Conservation (phyloP, 345 rosid genomes). For the Cardiospermum halicacabum region DNA sequence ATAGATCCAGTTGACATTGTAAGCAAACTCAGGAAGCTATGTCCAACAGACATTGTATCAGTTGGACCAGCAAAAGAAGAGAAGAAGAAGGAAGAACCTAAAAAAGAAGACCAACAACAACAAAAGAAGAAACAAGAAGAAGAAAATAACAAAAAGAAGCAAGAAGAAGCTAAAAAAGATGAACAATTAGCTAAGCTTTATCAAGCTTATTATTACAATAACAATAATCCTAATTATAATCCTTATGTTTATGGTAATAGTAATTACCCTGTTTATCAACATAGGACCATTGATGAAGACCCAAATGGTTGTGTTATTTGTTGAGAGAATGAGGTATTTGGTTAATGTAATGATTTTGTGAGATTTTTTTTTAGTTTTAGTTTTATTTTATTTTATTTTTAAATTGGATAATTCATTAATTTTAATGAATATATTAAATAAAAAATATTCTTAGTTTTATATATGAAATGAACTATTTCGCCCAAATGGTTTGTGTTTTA, state of each 20-base stretch:
- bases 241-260: too few species aligned
- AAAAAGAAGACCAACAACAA: constrained; percentile 24
- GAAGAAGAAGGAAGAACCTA: constrained; percentile 50
- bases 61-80: constrained; percentile 65
- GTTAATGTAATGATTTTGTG: too few species aligned
- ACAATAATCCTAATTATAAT: too few species aligned
- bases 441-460: too few species aligned
- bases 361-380: too few species aligned
- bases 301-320: constrained; percentile 43
- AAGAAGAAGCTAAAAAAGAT: constrained; percentile 15
- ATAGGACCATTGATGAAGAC: constrained; percentile 27
- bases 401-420: too few species aligned
- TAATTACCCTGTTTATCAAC: constrained; percentile 4
- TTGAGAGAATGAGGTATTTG: too few species aligned
- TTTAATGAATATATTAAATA: too few species aligned
- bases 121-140: constrained; percentile 18
- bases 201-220: constrained; percentile 4
- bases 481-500: too few species aligned
- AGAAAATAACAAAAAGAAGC: constrained; percentile 18
- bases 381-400: too few species aligned
- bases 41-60: constrained; percentile 39
- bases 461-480: too few species aligned
- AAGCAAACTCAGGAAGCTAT: constrained; percentile 48
- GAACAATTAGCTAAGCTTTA: constrained; percentile 19
- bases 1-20: constrained; percentile 39